A percentile compares a stretch with the other conserved stretches of the same genome.
These are phyloP conservation scores for Rheum nobile DNA, from an alignment of 148 eudicot species.

Conservation along the genomic window DNA sequence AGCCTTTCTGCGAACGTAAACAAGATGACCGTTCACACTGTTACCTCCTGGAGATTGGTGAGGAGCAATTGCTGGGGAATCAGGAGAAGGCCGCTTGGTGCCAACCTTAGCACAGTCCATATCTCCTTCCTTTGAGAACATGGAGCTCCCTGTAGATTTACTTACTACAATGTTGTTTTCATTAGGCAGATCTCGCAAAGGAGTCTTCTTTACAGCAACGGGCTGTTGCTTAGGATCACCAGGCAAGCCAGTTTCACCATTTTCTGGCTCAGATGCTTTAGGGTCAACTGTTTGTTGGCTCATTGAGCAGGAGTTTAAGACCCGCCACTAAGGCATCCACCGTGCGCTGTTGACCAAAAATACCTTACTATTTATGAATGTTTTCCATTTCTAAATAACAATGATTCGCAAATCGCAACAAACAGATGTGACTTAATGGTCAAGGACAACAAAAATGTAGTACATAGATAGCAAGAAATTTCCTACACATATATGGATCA, in stretches of 20 bases:
- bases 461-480: background rate
- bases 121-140: conserved; percentile 26
- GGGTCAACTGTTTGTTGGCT: conserved; percentile 27
- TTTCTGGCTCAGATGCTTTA: conserved; percentile 28
- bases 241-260: conserved; percentile 28
- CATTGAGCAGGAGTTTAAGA: background rate
- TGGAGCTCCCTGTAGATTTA: conserved; percentile 32
- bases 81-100: conserved; percentile 37
- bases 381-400: background rate
- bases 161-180: conserved; percentile 32
- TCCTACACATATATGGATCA: background rate
- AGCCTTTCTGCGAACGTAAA: conserved; percentile 71
- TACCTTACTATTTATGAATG: background rate
- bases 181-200: conserved; percentile 47
- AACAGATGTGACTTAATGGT: background rate
- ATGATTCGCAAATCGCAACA: background rate
- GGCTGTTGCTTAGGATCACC: conserved; percentile 35
- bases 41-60: conserved; percentile 30
- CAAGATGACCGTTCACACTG: conserved; percentile 58
- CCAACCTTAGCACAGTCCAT: conserved; percentile 36
- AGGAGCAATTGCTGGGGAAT: conserved; percentile 19
- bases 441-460: background rate
- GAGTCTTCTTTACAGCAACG: conserved; percentile 37
- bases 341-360: conserved; percentile 2
- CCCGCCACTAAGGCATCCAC: background rate